phyloP scores from a whole-genome alignment of 768 basidiomycete species.

The Termitomyces sp. region DNA sequence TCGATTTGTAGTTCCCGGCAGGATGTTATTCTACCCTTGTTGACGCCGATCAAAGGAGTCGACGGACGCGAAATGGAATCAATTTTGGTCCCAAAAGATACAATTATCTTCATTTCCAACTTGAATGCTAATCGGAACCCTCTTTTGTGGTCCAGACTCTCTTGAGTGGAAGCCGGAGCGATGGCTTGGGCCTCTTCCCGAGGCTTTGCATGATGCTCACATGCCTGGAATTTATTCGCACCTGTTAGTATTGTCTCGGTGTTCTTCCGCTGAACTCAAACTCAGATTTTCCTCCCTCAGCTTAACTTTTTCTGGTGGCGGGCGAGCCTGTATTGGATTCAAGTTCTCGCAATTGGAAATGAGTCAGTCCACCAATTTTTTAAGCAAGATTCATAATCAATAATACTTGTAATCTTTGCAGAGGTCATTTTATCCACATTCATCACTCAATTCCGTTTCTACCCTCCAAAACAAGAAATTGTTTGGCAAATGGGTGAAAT shows the following conservation, averaged over 20 bases:
- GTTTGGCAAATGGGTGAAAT: too few relatives aligned
- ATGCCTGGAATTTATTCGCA: slow-evolving; percentile 25
- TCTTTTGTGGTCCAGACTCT: slow-evolving; percentile 24
- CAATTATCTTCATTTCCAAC: slow-evolving; percentile 20
- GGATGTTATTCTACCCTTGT: slow-evolving; percentile 24
- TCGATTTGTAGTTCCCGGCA: slow-evolving; percentile 10
- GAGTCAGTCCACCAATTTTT: slow-evolving; percentile 16
- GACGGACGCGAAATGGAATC: background rate
- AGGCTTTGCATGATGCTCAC: slow-evolving; percentile 21
- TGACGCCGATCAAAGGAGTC: slow-evolving; percentile 17
- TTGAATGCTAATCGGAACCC: slow-evolving; percentile 15
- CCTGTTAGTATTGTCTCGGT: slow-evolving; percentile 13
- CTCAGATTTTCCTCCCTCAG: background rate
- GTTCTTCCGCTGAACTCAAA: background rate
- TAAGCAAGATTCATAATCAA: background rate
- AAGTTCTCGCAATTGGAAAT: slow-evolving; percentile 33
- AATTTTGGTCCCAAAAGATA: background rate
- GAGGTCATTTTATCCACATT: slow-evolving; percentile 19
- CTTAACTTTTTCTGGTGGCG: background rate
- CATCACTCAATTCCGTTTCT: background rate
- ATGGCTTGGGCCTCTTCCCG: slow-evolving; percentile 30
- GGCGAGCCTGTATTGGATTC: slow-evolving; percentile 30
- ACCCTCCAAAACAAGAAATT: background rate
- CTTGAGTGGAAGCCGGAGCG: slow-evolving; percentile 12
- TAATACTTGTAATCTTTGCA: background rate